Percentiles rank a stretch among this genome's conserved stretches.
These are phyloP conservation scores for Eutypa lata DNA, from an alignment of 2,329 filamentous ascomycete genomes.

Conservation along the genomic window DNA sequence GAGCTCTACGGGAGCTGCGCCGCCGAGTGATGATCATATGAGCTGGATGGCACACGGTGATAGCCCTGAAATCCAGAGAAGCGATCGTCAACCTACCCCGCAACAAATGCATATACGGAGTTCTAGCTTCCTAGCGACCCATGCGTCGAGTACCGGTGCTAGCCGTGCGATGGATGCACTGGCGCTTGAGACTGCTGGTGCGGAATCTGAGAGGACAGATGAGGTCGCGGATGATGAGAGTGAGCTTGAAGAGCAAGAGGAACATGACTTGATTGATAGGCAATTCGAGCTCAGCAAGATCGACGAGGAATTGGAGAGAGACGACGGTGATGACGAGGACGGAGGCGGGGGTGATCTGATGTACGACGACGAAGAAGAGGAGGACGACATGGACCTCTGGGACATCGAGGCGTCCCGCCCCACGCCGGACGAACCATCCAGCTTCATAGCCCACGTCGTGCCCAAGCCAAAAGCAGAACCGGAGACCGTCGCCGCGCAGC, in stretches of 20 bases:
- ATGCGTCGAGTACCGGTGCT: constrained; percentile 6
- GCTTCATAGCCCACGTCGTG: constrained; percentile 11
- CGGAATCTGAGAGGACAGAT: constrained; percentile 17
- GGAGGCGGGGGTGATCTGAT: constrained; percentile 6
- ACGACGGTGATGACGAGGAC: constrained; percentile 9
- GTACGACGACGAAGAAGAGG: constrained; percentile 10
- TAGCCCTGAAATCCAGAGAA: constrained; percentile 8
- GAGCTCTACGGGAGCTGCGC: constrained; percentile 16
- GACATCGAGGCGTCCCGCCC: constrained; percentile 53
- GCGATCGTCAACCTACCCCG: constrained; percentile 9
- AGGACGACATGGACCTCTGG: constrained; percentile 51
- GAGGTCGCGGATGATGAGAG: constrained; percentile 18
- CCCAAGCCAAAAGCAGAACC: constrained; percentile 14
- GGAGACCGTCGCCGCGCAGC: constrained; percentile 5
- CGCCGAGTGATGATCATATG: constrained; percentile 14
- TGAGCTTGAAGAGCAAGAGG: constrained; percentile 10
- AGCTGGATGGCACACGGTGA: constrained; percentile 12
- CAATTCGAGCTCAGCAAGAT: constrained; percentile 11
- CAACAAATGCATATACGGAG: constrained; percentile 9
- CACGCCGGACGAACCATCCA: constrained; percentile 26
- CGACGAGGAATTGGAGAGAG: constrained; percentile 4
- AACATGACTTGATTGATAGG: constrained; percentile 3
- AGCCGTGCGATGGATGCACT: constrained; percentile 1
- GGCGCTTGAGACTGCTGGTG: background rate
- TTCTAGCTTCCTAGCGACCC: constrained; percentile 11